phyloP scores from a whole-genome alignment of 352 stramenopile species.

The Globisporangium paroecandrum region DNA sequence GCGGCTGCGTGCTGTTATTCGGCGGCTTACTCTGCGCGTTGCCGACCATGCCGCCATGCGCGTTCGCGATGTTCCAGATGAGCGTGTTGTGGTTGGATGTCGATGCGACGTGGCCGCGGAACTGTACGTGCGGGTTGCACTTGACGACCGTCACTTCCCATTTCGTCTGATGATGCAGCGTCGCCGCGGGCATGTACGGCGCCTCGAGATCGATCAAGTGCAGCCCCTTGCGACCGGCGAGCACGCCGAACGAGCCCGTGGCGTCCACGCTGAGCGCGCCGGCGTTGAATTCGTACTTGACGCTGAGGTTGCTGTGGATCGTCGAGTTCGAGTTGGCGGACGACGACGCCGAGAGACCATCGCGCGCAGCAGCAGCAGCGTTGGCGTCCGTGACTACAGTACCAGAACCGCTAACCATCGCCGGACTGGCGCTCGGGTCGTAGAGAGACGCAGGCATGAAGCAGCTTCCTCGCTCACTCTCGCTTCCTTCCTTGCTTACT shows the following conservation, averaged over 20 bases:
- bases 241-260: constrained; percentile 56
- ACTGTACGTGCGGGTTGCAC: constrained; percentile 71
- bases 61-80: constrained; percentile 65
- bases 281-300: constrained; percentile 63
- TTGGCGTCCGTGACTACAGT: not conserved
- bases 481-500: not conserved
- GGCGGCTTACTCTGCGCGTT: constrained; percentile 13
- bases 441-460: constrained; percentile 18
- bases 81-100: constrained; percentile 82
- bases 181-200: constrained; percentile 50
- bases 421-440: constrained; percentile 7
- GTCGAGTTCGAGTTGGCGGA: constrained; percentile 23
- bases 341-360: not conserved
- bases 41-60: constrained; percentile 16
- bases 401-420: not conserved
- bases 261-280: constrained; percentile 72
- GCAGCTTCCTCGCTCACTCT: not conserved
- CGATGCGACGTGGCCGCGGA: constrained; percentile 64
- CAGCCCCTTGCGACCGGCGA: constrained; percentile 65
- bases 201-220: constrained; percentile 72
- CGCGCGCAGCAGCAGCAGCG: not conserved
- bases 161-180: constrained; percentile 78
- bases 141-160: constrained; percentile 77
- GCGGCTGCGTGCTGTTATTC: constrained; percentile 29
- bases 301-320: constrained; percentile 51